Evolutionary conservation across 1,284 basidiomycete species (phyloP).

Genomic region (Ceratobasidium sp.): DNA sequence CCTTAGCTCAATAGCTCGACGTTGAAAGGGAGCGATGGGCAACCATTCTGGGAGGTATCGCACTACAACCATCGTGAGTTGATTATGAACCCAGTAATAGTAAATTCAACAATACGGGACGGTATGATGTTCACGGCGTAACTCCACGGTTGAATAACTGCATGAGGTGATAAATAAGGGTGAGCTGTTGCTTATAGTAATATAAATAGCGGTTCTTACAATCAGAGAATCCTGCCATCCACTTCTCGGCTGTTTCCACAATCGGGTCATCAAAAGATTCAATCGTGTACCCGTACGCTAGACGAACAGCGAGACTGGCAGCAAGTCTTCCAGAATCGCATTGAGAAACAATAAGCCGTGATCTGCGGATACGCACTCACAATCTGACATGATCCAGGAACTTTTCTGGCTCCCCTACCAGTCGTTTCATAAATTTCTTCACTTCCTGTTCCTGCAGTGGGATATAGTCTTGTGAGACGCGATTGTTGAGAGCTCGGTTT

Average conservation of each 20-base stretch:
- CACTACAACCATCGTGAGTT: conserved; percentile 42
- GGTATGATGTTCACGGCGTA: neutral
- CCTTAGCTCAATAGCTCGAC: conserved; percentile 43
- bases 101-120: neutral
- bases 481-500: too few species aligned
- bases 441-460: conserved; percentile 10
- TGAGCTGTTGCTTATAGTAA: neutral
- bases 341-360: neutral
- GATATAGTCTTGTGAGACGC: conserved; percentile 13
- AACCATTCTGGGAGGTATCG: conserved; percentile 48
- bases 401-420: neutral
- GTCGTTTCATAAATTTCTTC: neutral
- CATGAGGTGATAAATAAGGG: too few species aligned
- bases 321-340: too few species aligned
- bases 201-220: neutral
- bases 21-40: conserved; percentile 47
- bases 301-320: conserved; percentile 10
- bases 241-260: conserved; percentile 1
- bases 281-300: conserved; percentile 16
- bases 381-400: conserved; percentile 14
- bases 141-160: too few species aligned
- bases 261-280: conserved; percentile 12
- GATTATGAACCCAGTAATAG: neutral
- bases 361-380: neutral
- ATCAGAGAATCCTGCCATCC: conserved; percentile 1